Percentiles rank a stretch among this genome's conserved stretches.
These are phyloP conservation scores for Colletotrichum melonis DNA, from an alignment of 2,329 filamentous ascomycete species.

Conservation along the genomic window DNA sequence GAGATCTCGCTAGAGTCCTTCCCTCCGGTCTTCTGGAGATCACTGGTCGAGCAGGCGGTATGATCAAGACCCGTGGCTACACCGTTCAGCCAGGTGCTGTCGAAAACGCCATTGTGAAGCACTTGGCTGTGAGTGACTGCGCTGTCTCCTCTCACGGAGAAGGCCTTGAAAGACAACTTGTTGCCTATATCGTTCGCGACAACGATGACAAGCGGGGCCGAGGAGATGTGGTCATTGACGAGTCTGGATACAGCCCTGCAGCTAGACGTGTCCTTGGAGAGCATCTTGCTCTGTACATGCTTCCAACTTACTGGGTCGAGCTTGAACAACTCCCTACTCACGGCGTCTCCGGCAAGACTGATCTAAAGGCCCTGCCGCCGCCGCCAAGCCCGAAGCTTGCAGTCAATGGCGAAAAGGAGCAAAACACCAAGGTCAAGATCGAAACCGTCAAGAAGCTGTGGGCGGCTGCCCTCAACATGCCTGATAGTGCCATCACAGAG, in stretches of 20 bases:
- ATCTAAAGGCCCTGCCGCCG: constrained; percentile 76
- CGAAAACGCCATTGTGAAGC: constrained; percentile 76
- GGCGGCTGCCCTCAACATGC: constrained; percentile 77
- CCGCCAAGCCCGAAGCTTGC: constrained; percentile 66
- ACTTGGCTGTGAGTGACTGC: constrained; percentile 77
- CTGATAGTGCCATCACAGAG: constrained; percentile 69
- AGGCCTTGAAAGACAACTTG: constrained; percentile 78
- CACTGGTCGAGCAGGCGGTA: constrained; percentile 79
- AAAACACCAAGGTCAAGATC: constrained; percentile 73
- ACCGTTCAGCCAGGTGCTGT: constrained; percentile 83
- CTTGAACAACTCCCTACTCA: constrained; percentile 78
- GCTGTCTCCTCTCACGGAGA: constrained; percentile 81
- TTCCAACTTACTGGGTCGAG: constrained; percentile 82
- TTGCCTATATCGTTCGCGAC: constrained; percentile 81
- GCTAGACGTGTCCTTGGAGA: constrained; percentile 73
- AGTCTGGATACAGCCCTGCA: constrained; percentile 76
- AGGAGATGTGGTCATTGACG: constrained; percentile 73
- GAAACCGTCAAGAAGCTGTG: constrained; percentile 78
- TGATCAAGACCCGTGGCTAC: constrained; percentile 86
- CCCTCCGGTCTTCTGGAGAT: constrained; percentile 78
- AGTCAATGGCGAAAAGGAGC: constrained; percentile 52
- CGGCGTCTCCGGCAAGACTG: constrained; percentile 82
- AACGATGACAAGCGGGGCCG: constrained; percentile 68
- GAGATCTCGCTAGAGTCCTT: constrained; percentile 76
- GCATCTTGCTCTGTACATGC: constrained; percentile 85